These are phyloP conservation scores for Hemileccinum impolitum DNA, from an alignment of 768 basidiomycete species.

Conservation along the genomic window DNA sequence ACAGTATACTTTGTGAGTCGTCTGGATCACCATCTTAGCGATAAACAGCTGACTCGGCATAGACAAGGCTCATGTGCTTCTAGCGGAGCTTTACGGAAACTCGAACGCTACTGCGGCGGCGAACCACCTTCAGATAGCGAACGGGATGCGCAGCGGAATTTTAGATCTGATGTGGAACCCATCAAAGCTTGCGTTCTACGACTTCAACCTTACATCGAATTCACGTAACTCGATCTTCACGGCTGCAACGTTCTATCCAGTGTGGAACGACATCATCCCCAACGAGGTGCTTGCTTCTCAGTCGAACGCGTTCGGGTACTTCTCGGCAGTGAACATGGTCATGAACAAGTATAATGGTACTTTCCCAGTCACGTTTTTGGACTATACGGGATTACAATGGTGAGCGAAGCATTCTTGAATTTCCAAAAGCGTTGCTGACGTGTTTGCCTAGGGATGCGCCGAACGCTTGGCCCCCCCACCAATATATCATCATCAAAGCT, in stretches of 20 bases:
- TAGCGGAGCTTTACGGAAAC: conserved; percentile 59
- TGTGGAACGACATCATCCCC: conserved; percentile 87
- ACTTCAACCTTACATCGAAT: conserved; percentile 76
- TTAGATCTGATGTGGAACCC: conserved; percentile 87
- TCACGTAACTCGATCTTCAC: conserved; percentile 63
- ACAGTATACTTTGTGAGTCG: conserved; percentile 76
- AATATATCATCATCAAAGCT: conserved; percentile 76
- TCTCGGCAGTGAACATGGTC: conserved; percentile 73
- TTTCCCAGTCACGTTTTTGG: conserved; percentile 73
- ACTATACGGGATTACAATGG: conserved; percentile 78
- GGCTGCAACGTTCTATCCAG: conserved; percentile 77
- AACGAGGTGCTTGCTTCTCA: conserved; percentile 55
- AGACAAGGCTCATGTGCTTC: conserved; percentile 62
- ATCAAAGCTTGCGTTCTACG: conserved; percentile 83
- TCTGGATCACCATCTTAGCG: background rate
- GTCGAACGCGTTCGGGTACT: conserved; percentile 64
- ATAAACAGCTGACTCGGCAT: conserved; percentile 1
- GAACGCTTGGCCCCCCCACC: conserved; percentile 88
- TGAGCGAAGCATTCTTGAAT: conserved; percentile 22
- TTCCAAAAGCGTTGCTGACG: background rate
- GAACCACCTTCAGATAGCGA: conserved; percentile 55
- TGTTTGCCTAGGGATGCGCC: conserved; percentile 65
- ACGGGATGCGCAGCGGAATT: conserved; percentile 60
- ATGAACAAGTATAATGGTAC: conserved; percentile 87
- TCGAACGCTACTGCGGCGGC: conserved; percentile 42